Evolutionary conservation across 1,284 basidiomycete genomes (phyloP).

Genomic region (Tylopilus sp.): DNA sequence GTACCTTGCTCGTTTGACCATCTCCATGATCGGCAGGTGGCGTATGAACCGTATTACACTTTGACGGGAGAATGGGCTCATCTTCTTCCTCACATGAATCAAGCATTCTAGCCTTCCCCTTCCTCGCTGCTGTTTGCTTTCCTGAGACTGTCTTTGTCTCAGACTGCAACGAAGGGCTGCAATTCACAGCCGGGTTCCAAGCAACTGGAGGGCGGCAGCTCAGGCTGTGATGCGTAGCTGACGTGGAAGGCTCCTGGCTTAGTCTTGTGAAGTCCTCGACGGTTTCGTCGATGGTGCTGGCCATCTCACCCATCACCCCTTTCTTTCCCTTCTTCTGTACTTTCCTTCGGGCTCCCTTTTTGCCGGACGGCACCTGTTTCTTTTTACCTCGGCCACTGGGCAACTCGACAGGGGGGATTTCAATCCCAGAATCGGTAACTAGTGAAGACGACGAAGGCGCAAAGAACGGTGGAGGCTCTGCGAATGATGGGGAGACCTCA

Average conservation of each 20-base stretch:
- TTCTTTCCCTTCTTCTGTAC: constrained; percentile 21
- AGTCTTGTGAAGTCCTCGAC: neutral
- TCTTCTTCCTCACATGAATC: constrained; percentile 24
- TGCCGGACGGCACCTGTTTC: constrained; percentile 8
- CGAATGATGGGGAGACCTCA: neutral
- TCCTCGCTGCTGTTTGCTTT: constrained; percentile 12
- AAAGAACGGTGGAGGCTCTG: constrained; percentile 27
- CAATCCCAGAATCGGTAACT: constrained; percentile 22
- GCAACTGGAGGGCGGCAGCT: constrained; percentile 1
- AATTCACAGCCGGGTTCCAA: neutral
- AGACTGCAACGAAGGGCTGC: neutral
- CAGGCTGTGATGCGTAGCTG: neutral
- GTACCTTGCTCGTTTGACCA: constrained; percentile 18
- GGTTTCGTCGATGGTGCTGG: neutral
- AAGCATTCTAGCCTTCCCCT: constrained; percentile 18
- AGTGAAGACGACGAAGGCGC: constrained; percentile 29
- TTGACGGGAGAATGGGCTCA: constrained; percentile 4
- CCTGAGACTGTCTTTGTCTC: constrained; percentile 1
- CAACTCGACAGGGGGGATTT: constrained; percentile 16
- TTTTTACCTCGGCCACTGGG: constrained; percentile 12
- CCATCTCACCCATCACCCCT: constrained; percentile 8
- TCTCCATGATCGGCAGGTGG: constrained; percentile 2
- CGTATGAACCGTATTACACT: neutral
- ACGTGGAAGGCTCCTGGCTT: neutral
- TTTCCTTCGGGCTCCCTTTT: constrained; percentile 13